A percentile compares a stretch with the other conserved stretches of the same genome.
Evolutionary conservation across 164 flowering plant species (phyloP).

Genomic region (Chimonanthus praecox): DNA sequence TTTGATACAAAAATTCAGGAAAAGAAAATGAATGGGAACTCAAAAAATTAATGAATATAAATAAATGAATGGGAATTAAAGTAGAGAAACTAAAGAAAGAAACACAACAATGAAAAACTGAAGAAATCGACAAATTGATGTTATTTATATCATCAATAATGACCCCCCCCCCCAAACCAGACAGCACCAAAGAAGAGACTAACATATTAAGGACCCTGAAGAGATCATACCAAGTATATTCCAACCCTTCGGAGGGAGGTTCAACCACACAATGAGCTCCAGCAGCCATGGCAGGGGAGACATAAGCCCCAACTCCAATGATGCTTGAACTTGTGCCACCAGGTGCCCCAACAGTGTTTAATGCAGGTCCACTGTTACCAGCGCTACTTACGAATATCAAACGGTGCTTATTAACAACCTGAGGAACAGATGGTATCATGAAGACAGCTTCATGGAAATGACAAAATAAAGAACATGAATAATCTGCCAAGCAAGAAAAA

Average conservation of each 20-base stretch:
- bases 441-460: background rate
- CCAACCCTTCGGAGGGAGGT: conserved; percentile 85
- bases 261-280: conserved; percentile 93
- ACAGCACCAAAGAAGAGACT: background rate
- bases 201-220: background rate
- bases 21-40: background rate
- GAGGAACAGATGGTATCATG: conserved; percentile 1
- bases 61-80: background rate
- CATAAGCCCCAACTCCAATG: conserved; percentile 95
- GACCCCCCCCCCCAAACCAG: too few relatives aligned
- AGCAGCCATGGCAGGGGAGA: conserved; percentile 99
- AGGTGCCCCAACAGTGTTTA: conserved; percentile 98
- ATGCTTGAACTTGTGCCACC: conserved; percentile 96
- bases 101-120: background rate
- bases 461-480: background rate
- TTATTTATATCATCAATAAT: too few relatives aligned
- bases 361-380: conserved; percentile 95
- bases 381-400: conserved; percentile 92
- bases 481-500: background rate
- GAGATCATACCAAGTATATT: conserved; percentile 78
- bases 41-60: background rate
- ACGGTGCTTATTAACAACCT: conserved; percentile 89
- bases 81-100: background rate
- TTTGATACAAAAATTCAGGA: background rate
- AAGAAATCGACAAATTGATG: too few relatives aligned